These are phyloP conservation scores for Neobulgaria alba DNA, from an alignment of 2,329 filamentous ascomycete genomes.

Conservation along the genomic window DNA sequence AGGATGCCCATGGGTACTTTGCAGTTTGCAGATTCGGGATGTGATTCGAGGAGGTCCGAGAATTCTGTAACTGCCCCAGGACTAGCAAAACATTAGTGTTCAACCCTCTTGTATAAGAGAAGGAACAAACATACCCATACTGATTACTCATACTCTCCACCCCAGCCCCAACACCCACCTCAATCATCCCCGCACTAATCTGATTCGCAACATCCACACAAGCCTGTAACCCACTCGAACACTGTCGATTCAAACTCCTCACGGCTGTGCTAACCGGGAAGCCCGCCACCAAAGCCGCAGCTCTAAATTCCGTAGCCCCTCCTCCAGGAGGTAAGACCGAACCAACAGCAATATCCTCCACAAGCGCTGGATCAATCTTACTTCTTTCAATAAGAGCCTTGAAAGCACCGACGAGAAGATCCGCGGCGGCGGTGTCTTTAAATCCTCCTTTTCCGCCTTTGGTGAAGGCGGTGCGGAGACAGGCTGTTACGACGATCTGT, in stretches of 20 bases:
- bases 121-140: constrained; percentile 59
- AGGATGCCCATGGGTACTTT: constrained; percentile 95
- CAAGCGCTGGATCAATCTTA: constrained; percentile 75
- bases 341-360: constrained; percentile 90
- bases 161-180: constrained; percentile 86
- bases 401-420: constrained; percentile 78
- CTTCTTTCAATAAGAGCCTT: constrained; percentile 76
- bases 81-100: constrained; percentile 31
- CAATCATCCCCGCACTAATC: constrained; percentile 86
- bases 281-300: constrained; percentile 80
- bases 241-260: constrained; percentile 86
- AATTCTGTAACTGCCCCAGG: constrained; percentile 86
- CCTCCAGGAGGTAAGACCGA: constrained; percentile 87
- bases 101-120: constrained; percentile 1
- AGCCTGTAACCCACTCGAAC: constrained; percentile 85
- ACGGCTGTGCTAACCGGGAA: constrained; percentile 83
- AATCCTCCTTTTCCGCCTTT: constrained; percentile 90
- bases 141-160: constrained; percentile 94
- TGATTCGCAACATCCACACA: constrained; percentile 92
- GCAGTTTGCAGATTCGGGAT: constrained; percentile 84
- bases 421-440: constrained; percentile 85
- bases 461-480: constrained; percentile 84
- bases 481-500: constrained; percentile 81
- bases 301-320: constrained; percentile 80
- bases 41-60: constrained; percentile 74